Evolutionary conservation across 73 alveolate genomes (phyloP), one percentile per base, ranked within the genome.

Genomic region (Diophrys appendiculata): DNA sequence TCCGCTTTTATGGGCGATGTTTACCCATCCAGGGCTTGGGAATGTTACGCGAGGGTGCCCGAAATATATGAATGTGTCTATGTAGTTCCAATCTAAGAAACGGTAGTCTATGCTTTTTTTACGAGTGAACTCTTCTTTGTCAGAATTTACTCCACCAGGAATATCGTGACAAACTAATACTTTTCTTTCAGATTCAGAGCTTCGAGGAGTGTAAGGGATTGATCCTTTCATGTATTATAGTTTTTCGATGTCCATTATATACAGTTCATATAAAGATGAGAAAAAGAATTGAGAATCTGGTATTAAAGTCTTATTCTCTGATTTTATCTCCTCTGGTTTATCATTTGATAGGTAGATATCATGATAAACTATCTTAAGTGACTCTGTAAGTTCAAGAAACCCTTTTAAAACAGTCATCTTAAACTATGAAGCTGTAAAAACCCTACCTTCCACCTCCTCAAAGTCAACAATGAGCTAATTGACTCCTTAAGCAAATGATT

Each of bases 11-110:
- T 90, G 96, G 26, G 92, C 88, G 18, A 75, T 60, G 43, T 86
- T 83, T 25, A 72, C 80, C 64, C 80, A 87, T 1, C 88, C 72
- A 0, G 91, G 87, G 27, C 92, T 88, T 24, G 97, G 97, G 23
- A 91, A 64, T 0, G 93, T 77, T 22, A 91, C 82, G n/a, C 86
- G 74, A 52, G 71, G 52, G 76, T 91, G 97, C 23, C 94, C 90
- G 56, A 91, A 91, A 80, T 78, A 91, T 0, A 91, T 82, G 80
- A 91, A 91, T 24, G 75, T 55, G 54, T 91, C 97, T 54, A 91
- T 82, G 79, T 82, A 70, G 18, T 67, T 33, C 93, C 93, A 86
- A 33, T 91, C 83, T 28, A 82, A 53, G 71, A 88, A 91, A 53
- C 97, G 77, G 65, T 91, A 91, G 26, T 89, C 90, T 55, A 30